These are phyloP conservation scores for Penicillium mononematosum DNA, from an alignment of 495 filamentous ascomycete species.

Conservation along the genomic window DNA sequence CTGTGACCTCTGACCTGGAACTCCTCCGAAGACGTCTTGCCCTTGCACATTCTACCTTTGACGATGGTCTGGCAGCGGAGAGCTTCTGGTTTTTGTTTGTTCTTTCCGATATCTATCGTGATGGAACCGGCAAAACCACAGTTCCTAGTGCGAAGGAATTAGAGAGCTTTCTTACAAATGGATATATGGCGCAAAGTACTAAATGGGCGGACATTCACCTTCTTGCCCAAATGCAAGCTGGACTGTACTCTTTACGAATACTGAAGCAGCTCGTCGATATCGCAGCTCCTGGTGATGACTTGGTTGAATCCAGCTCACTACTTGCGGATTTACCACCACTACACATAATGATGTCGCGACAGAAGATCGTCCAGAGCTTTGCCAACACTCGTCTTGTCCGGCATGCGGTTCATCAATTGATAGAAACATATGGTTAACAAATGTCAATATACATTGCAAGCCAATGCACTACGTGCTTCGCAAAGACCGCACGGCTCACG, in stretches of 20 bases:
- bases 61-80: conserved; percentile 1
- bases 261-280: conserved; percentile 53
- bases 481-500: neutral
- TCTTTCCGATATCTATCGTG: conserved; percentile 31
- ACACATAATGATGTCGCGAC: conserved; percentile 31
- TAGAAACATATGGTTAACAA: conserved; percentile 19
- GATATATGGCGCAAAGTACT: conserved; percentile 23
- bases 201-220: conserved; percentile 65
- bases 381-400: conserved; percentile 1
- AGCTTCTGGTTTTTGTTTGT: conserved; percentile 41
- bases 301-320: conserved; percentile 8
- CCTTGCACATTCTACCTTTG: conserved; percentile 18
- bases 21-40: conserved; percentile 22
- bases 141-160: conserved; percentile 17
- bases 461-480: neutral
- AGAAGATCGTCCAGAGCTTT: conserved; percentile 23
- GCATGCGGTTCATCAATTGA: conserved; percentile 17
- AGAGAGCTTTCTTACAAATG: conserved; percentile 27
- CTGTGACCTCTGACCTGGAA: conserved; percentile 15
- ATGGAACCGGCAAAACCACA: conserved; percentile 8
- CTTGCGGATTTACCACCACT: conserved; percentile 34
- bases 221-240: conserved; percentile 59
- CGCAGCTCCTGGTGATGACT: conserved; percentile 1
- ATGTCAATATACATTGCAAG: conserved; percentile 3
- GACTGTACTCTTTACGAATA: conserved; percentile 66